Evolutionary conservation across 192 early-diverging fungal species (phyloP).

Genomic region (Coemansia sp.): DNA sequence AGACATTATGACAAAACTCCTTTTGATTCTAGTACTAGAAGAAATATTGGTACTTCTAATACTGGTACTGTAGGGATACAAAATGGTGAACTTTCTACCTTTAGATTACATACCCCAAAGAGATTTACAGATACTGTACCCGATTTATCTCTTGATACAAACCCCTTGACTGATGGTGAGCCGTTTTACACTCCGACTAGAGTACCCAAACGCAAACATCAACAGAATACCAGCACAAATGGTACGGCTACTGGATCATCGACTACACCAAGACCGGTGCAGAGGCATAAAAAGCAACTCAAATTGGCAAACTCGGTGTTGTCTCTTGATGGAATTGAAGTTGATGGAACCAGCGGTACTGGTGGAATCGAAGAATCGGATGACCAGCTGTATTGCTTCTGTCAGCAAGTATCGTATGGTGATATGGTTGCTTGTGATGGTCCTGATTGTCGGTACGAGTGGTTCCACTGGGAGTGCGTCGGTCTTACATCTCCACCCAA

Average conservation of each 20-base stretch:
- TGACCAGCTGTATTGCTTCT: constrained; percentile 54
- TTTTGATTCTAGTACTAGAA: neutral
- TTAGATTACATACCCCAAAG: constrained; percentile 26
- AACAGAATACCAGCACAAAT: neutral
- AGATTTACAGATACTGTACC: constrained; percentile 25
- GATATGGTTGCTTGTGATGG: constrained; percentile 58
- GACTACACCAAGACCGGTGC: neutral
- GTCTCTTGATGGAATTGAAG: constrained; percentile 42
- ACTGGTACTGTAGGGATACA: constrained; percentile 25
- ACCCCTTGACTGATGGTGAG: constrained; percentile 7
- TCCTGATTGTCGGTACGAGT: constrained; percentile 48
- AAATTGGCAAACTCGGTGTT: constrained; percentile 34
- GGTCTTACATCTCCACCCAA: constrained; percentile 52
- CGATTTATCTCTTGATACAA: constrained; percentile 12
- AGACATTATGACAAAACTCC: constrained; percentile 44
- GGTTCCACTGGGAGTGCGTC: constrained; percentile 60
- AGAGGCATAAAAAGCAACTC: constrained; percentile 43
- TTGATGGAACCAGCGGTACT: constrained; percentile 6
- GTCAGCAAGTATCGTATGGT: constrained; percentile 53
- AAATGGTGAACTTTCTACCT: constrained; percentile 36
- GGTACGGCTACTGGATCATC: neutral
- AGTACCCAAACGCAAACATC: constrained; percentile 28
- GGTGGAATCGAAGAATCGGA: constrained; percentile 51
- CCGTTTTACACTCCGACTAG: constrained; percentile 40
- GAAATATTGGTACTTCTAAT: neutral